Evolutionary conservation across 179 eudicot genomes (phyloP).

Genomic region (Pouteria campechiana): DNA sequence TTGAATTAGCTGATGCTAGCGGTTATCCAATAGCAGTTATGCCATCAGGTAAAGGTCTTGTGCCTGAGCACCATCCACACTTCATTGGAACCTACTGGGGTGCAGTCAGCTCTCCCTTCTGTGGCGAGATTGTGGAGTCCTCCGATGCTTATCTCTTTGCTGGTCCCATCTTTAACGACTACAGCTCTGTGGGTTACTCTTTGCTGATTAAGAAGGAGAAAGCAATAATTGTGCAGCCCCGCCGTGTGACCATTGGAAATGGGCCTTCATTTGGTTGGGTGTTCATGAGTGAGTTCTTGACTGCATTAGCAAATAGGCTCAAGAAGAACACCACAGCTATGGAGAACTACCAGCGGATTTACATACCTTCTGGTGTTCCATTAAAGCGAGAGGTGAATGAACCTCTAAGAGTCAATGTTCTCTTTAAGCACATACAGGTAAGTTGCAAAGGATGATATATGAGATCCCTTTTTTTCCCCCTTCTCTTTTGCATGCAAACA

Average conservation of each 20-base stretch:
- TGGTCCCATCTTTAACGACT: conserved; percentile 75
- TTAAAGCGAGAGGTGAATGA: conserved; percentile 39
- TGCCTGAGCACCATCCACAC: conserved; percentile 53
- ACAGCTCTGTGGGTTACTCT: conserved; percentile 84
- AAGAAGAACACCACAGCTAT: conserved; percentile 54
- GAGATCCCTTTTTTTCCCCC: background rate
- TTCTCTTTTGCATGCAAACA: too few relatives aligned
- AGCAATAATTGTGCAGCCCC: conserved; percentile 46
- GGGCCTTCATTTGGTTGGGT: conserved; percentile 79
- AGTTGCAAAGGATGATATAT: background rate
- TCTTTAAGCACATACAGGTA: conserved; percentile 77
- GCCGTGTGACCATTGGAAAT: conserved; percentile 59
- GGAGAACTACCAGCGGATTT: conserved; percentile 61
- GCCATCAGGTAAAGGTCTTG: conserved; percentile 71
- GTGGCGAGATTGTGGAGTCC: conserved; percentile 73
- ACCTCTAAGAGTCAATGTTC: conserved; percentile 64
- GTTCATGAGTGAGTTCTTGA: conserved; percentile 60
- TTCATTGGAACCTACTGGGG: conserved; percentile 84
- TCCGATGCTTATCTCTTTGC: conserved; percentile 71
- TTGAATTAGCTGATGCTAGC: conserved; percentile 51
- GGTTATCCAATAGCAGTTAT: conserved; percentile 74
- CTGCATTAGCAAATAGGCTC: conserved; percentile 46
- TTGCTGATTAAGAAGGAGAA: conserved; percentile 65
- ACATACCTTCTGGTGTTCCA: conserved; percentile 63
- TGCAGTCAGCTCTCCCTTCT: conserved; percentile 53